Evolutionary conservation across 352 stramenopile genomes (phyloP), one percentile per base, ranked within the genome.

Genomic region (Phytophthora megakarya): DNA sequence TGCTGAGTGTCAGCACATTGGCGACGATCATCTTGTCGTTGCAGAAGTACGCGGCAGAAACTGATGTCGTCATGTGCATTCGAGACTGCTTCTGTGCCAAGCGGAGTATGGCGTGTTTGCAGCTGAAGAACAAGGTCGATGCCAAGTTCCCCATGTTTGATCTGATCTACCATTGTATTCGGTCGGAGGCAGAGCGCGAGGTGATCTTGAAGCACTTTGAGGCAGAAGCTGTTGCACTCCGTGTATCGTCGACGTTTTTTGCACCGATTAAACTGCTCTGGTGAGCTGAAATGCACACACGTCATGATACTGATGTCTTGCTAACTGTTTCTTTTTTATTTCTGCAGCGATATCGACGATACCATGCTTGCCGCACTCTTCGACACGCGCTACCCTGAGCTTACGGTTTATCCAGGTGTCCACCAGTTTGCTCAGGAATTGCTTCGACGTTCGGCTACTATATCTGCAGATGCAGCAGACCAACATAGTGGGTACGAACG

Each of bases 401-500:
- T 94, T 28, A 92, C 85, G 11, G 83, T 94, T 4, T 94, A 94
- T 40, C 85, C 85, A 8, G 85, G 85, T 49, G 83, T 92, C 13
- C 82, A 92, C 67, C 85, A 93, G 75, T 93, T 93, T 28, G 81
- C 88, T 12, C 73, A 92, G 22, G 85, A 93, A 58, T 62, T 93
- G 12, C 70, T 90, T 60, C 75, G 76, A 3, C 61, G 76, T 30
- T 78, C 67, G 19, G 62, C 63, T 22, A 53, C 63, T 3, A 37
- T 72, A 6, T 59, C 66, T 22, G 50, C 58, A 18, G 52, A 72
- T 28, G 50, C 37, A 44, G 42, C 51, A 26, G 64, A 71, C 38
- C 21, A 52, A 15, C 58, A 68, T 39, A 68, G 67, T 13, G 66
- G 49, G 13, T 65, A 78, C 22, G 40, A 66, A 19, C 70, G 61